phyloP scores from a whole-genome alignment of 164 flowering plant genomes.

The Buxus sempervirens region DNA sequence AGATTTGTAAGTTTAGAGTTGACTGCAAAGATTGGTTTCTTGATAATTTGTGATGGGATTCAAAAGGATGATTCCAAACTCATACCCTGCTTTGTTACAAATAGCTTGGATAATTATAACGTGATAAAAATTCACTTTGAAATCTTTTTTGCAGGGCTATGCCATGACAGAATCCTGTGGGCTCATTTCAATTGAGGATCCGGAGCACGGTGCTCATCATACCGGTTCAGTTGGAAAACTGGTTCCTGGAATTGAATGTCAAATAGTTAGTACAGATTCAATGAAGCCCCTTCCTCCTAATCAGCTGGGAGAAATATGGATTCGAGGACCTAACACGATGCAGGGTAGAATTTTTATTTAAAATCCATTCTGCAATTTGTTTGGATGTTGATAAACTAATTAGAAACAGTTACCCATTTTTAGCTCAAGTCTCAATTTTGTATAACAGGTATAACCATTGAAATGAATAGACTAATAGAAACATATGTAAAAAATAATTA shows the following conservation, averaged over 20 bases:
- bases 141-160: slow-evolving; percentile 60
- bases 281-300: slow-evolving; percentile 76
- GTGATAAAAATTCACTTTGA: neutral
- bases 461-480: too few species aligned
- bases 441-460: too few species aligned
- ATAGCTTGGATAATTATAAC: neutral
- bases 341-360: slow-evolving; percentile 31
- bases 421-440: too few species aligned
- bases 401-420: too few species aligned
- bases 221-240: slow-evolving; percentile 79
- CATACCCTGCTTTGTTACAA: neutral
- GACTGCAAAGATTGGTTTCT: neutral
- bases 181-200: slow-evolving; percentile 51
- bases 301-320: slow-evolving; percentile 63
- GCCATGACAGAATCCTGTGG: slow-evolving; percentile 96
- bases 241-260: slow-evolving; percentile 66
- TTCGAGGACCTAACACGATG: slow-evolving; percentile 71
- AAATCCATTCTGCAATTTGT: neutral
- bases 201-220: slow-evolving; percentile 33
- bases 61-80: neutral
- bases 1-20: too few species aligned
- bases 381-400: too few species aligned
- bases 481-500: too few species aligned
- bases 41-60: neutral
- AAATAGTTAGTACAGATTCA: slow-evolving; percentile 61